Evolutionary conservation across 2,329 filamentous ascomycete genomes (phyloP), one percentile per base, ranked within the genome.

Genomic region (Trichoderma atrobrunneum): DNA sequence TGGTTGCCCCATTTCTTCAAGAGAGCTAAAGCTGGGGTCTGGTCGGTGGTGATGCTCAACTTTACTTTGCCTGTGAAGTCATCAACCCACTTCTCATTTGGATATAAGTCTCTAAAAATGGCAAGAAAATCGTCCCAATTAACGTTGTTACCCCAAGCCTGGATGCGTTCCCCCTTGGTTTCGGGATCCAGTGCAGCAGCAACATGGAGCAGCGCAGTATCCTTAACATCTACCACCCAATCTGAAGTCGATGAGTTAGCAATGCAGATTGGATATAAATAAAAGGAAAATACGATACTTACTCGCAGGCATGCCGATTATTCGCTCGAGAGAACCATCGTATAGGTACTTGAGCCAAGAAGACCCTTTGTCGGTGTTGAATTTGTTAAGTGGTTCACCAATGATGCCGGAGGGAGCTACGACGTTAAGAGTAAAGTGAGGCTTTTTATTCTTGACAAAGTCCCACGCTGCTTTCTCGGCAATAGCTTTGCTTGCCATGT

Each of bases 381-480:
- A 43, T 43, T 43, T n/a, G 16, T 43, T 43, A 43, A 43, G 39
- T 43, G 39, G 39, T 10, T 43, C 39, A 43, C 39, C 39, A 43
- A 43, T 3, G 39, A 43, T 43, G 16, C 3, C 39, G 39, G 39
- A n/a, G 39, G 39, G 39, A n/a, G 39, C 39, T n/a, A 43, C 39
- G 7, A 43, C 39, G 3, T 43, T 43, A 43, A 43, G 39, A n/a
- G 18, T 43, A n/a, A 43, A 43, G 18, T 43, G 39, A n/a, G 28
- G 78, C 1, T 77, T 76, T 8, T 77, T 71, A 21, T 78, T 74
- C 3, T 78, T 72, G 7, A 75, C 65, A 60, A 78, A 79, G 18
- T 77, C 78, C 78, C 78, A 80, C 4, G 80, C 70, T 6, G 74
- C 78, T 51, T 77, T 76, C 69, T 82, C 81, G 2, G 76, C 79